Conservation (phyloP, 257 asterid genomes). For the Solanum chiquidenum region DNA sequence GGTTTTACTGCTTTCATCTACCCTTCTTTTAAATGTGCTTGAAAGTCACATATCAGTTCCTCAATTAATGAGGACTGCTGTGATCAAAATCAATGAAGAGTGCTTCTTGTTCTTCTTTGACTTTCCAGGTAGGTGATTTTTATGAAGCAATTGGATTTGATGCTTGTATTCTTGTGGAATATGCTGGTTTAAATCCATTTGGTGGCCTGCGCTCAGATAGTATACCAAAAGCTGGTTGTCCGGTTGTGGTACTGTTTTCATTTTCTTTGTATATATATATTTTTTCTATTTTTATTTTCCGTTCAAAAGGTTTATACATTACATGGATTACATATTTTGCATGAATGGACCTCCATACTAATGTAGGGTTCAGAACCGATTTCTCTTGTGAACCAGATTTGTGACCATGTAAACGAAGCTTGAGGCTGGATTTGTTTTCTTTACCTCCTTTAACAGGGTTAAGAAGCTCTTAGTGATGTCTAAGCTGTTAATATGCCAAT, state of each 20-base stretch:
- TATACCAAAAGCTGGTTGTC: conserved; percentile 97
- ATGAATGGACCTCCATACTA: background rate
- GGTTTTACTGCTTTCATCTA: conserved; percentile 9
- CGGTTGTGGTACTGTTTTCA: conserved; percentile 61
- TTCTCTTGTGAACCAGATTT: background rate
- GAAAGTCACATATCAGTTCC: background rate
- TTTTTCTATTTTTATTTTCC: background rate
- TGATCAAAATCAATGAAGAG: background rate
- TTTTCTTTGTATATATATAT: background rate
- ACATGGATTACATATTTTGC: background rate
- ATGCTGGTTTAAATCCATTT: conserved; percentile 97
- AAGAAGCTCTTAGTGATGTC: background rate
- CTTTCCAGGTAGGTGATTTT: conserved; percentile 83
- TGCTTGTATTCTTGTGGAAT: conserved; percentile 96
- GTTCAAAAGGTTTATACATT: background rate
- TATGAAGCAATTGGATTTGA: conserved; percentile 92
- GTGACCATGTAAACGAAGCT: background rate
- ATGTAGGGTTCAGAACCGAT: background rate
- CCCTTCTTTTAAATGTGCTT: background rate
- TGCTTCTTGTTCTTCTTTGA: conserved; percentile 1
- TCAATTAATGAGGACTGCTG: background rate
- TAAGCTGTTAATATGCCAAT: background rate
- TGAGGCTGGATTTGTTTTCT: background rate
- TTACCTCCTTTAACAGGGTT: background rate
- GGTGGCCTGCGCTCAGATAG: conserved; percentile 91